phyloP scores from a whole-genome alignment of 148 eudicot species.

The Chenopodium quinoa region DNA sequence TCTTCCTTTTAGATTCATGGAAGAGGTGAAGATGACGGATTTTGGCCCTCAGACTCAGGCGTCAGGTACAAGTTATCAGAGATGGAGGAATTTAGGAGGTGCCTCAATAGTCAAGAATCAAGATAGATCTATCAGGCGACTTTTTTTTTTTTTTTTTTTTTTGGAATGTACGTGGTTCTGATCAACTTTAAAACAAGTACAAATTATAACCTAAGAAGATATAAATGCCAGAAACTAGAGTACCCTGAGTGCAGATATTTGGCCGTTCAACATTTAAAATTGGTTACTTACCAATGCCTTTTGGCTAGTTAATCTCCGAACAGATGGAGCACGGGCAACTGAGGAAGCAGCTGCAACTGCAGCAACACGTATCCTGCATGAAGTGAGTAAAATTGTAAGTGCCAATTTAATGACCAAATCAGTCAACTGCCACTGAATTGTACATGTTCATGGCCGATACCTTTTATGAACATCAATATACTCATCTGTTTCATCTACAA shows the following conservation, averaged over 20 bases:
- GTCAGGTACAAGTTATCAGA: not conserved
- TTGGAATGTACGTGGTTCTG: not conserved
- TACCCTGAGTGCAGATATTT: not conserved
- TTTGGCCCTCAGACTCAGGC: not conserved
- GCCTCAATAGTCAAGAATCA: not conserved
- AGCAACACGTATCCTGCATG: conserved; percentile 92
- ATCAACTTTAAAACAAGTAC: not conserved
- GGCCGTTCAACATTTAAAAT: not conserved
- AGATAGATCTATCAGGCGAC: not conserved
- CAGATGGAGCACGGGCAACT: conserved; percentile 80
- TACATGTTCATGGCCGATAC: conserved; percentile 31
- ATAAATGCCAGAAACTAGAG: not conserved
- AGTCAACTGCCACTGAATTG: conserved; percentile 5
- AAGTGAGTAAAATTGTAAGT: conserved; percentile 18
- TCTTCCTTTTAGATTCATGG: not conserved
- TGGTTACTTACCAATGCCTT: conserved; percentile 62
- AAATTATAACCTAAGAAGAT: not conserved
- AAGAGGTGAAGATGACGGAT: not conserved
- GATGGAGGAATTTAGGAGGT: not conserved
- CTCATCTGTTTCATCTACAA: conserved; percentile 98
- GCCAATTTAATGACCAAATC: conserved; percentile 5
- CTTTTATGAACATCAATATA: conserved; percentile 89
- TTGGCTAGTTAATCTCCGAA: conserved; percentile 58
- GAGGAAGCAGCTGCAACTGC: conserved; percentile 98
- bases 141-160: not conserved